Percentiles rank a stretch among this genome's conserved stretches.
Conservation (phyloP, 352 stramenopile genomes). For the Peronospora belbahrii region DNA sequence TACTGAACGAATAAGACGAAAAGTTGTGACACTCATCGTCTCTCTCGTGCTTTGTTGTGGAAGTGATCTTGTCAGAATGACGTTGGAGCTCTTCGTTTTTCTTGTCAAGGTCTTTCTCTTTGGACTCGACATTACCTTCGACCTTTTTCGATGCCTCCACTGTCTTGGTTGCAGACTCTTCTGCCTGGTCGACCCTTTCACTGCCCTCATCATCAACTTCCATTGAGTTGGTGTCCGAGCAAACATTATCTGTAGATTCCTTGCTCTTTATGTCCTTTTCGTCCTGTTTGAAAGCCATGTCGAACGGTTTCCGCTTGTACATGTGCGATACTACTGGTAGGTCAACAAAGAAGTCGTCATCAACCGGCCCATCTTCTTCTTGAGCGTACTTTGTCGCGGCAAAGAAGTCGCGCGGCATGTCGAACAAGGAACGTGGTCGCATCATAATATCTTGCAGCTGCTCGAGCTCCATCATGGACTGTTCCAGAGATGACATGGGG, state of each 20-base stretch:
- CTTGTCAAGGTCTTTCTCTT: not conserved
- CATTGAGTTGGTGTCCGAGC: constrained; percentile 2
- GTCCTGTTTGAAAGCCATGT: not conserved
- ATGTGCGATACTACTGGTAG: constrained; percentile 4
- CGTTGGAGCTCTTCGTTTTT: constrained; percentile 1
- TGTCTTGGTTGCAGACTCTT: not conserved
- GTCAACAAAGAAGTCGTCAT: constrained; percentile 13
- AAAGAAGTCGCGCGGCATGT: constrained; percentile 2
- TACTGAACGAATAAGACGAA: constrained; percentile 45
- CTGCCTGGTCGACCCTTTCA: not conserved
- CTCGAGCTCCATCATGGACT: constrained; percentile 44
- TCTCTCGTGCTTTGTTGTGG: not conserved
- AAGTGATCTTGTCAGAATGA: not conserved
- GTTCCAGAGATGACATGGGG: constrained; percentile 47
- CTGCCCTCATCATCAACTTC: constrained; percentile 8
- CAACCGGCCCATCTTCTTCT: not conserved
- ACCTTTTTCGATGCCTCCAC: not conserved
- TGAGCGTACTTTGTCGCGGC: not conserved
- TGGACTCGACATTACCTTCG: not conserved
- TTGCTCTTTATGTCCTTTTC: not conserved
- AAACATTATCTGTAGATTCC: not conserved
- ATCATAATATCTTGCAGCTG: constrained; percentile 29
- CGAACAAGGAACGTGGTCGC: constrained; percentile 12
- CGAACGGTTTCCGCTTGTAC: not conserved
- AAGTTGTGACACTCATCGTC: not conserved